These are phyloP conservation scores for Trematosphaeria pertusa DNA, from an alignment of 2,329 filamentous ascomycete genomes.

Conservation along the genomic window DNA sequence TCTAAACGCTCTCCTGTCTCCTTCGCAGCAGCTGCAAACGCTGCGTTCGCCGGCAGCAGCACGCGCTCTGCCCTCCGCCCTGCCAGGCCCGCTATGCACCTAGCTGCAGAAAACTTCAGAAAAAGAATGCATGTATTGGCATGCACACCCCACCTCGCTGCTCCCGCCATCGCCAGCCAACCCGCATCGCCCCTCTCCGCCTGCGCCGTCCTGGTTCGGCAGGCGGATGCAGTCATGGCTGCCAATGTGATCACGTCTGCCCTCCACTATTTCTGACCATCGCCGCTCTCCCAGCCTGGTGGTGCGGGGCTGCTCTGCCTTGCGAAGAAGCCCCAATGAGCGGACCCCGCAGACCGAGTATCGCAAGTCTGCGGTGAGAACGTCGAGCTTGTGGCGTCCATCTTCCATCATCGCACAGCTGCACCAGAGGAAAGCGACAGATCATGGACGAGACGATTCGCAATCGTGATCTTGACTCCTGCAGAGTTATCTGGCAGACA, in stretches of 20 bases:
- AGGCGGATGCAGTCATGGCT: slow-evolving; percentile 26
- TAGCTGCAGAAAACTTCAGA: slow-evolving; percentile 26
- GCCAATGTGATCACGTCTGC: slow-evolving; percentile 28
- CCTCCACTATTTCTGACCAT: slow-evolving; percentile 17
- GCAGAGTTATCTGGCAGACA: slow-evolving; percentile 3
- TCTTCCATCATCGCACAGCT: not conserved
- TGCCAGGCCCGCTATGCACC: slow-evolving; percentile 14
- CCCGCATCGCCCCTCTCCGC: slow-evolving; percentile 7
- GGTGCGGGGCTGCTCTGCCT: not conserved
- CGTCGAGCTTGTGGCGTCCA: not conserved
- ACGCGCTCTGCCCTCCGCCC: slow-evolving; percentile 28
- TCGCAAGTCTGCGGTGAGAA: not conserved
- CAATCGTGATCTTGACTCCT: slow-evolving; percentile 2
- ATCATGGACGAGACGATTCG: slow-evolving; percentile 2
- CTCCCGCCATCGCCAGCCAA: slow-evolving; percentile 23
- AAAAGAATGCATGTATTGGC: slow-evolving; percentile 30
- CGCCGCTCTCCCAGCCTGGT: not conserved
- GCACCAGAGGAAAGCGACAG: not conserved
- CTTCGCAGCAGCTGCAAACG: slow-evolving; percentile 6
- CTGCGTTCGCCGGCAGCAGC: slow-evolving; percentile 18
- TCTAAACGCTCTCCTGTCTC: not conserved
- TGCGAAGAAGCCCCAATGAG: slow-evolving; percentile 7
- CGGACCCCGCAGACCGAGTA: not conserved
- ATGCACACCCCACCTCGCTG: slow-evolving; percentile 35
- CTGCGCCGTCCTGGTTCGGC: slow-evolving; percentile 26